Evolutionary conservation across 495 filamentous ascomycete genomes (phyloP).

Genomic region (Podospora tetraspora): DNA sequence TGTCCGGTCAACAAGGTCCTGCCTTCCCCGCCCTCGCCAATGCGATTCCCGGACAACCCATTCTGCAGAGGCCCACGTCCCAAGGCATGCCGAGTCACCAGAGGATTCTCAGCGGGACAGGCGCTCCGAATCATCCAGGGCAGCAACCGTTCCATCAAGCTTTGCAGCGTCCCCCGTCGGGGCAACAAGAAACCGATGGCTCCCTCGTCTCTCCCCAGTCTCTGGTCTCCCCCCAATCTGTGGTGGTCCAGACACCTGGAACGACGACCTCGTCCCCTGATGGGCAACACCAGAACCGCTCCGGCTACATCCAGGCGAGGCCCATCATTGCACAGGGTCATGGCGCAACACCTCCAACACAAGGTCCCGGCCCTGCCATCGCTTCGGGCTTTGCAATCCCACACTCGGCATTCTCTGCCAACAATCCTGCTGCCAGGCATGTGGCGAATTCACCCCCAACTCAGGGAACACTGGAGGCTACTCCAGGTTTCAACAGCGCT

Average conservation of each 20-base stretch:
- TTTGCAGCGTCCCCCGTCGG: neutral
- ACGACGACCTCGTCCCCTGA: neutral
- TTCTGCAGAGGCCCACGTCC: neutral
- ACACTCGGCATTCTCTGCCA: constrained; percentile 17
- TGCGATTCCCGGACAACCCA: constrained; percentile 10
- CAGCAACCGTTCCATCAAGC: neutral
- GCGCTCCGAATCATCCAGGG: neutral
- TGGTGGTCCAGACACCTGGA: neutral
- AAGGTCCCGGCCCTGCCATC: constrained; percentile 9
- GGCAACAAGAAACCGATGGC: neutral
- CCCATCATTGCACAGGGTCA: constrained; percentile 2
- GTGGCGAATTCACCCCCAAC: constrained; percentile 14
- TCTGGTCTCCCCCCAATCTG: neutral
- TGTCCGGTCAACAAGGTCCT: constrained; percentile 12
- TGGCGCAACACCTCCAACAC: constrained; percentile 12
- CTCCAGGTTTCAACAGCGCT: neutral
- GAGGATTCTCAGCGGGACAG: neutral
- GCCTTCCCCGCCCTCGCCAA: constrained; percentile 1
- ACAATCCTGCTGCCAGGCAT: constrained; percentile 15
- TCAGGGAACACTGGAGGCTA: neutral
- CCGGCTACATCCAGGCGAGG: neutral
- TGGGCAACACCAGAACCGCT: neutral
- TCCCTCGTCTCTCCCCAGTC: neutral
- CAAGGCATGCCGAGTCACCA: neutral
- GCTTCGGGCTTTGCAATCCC: constrained; percentile 18